Base-by-base conservation (phyloP, 495 filamentous ascomycete species). In the Penicillium argentinense region DNA sequence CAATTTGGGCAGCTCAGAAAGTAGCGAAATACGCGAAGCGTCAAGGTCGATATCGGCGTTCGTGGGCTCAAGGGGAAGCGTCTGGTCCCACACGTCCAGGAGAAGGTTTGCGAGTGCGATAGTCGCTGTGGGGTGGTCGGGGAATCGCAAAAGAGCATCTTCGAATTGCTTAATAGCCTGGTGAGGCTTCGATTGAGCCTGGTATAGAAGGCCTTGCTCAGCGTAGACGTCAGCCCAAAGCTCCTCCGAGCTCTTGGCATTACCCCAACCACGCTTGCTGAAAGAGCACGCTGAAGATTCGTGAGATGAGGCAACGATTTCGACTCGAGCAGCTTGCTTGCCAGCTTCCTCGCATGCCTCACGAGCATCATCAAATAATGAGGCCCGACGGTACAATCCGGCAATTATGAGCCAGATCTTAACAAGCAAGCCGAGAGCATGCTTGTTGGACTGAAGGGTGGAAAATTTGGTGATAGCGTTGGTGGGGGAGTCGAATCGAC, bases 391-490 rank as follows among this genome's bases (percentile, higher is more conserved):
- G 57, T 98, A 97, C 42, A 97, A 81, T 0, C 84, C 84, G 3
- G 88, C 84, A 37, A 96, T 91, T 48, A 90, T 84, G 9, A 96
- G 76, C 93, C 93, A 98, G 17, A 95, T 81, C 42, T 81, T 83
- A n/a, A 86, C 73, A 5, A 96, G 75, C 54, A 85, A 65, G 4
- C 75, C 75, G 25, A 76, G 75, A 17, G 83, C 74, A 47, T 80
- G 81, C 41, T 80, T 80, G 49, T 78, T 74, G 26, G 62, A 62
- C 56, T 75, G 62, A 26, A 65, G 37, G 38, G 62, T 46, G 24
- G 73, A 56, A 24, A 72, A 68, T 49, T 66, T 66, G 43, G 65
- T 69, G 27, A 62, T 49, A 5, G 67, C 59, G 41, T 62, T 46
- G 23, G 74, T 70, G 2, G 69, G 73, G 26, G 69, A 76, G 21